Evolutionary conservation across 371 early-diverging fungal genomes (phyloP), one percentile per base, ranked within the genome.

Genomic region (Dipsacomyces acuminosporus): DNA sequence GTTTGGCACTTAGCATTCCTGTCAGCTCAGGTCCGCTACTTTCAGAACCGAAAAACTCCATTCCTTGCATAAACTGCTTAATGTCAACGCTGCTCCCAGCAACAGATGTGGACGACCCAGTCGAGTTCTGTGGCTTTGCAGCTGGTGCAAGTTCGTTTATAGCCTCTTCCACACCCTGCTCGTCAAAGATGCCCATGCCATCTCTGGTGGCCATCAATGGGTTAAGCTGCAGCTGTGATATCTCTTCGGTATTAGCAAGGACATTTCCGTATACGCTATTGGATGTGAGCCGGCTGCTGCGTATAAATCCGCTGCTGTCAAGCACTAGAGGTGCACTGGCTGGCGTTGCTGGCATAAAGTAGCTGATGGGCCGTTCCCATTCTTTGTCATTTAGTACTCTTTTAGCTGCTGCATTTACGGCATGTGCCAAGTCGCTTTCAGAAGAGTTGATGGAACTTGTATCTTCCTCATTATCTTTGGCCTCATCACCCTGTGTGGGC

Each of bases 311-410:
- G 24, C 36, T 17, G 2, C 11, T 30, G 41, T 9, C 41, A 47
- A 41, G 48, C 35, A 34, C 24, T 41, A 34, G 22, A 41, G 41
- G 26, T 26, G n/a, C n/a, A n/a, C n/a, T 56, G 44, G 25, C 40
- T 13, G 19, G 41, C 42, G 51, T 54, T 22, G 40, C 41, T 14
- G 55, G 36, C 54, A 55, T 24, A 18, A 55, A 55, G 38, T 45
- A 56, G 61, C 61, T 65, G 51, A 41, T 38, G n/a, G 66, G 66
- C 14, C 61, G 56, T 5, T 66, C 66, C 66, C 66, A 66, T 40
- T 56, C 56, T 54, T 66, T 61, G 56, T 61, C 66, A 45, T 56
- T 61, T 17, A 66, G 61, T n/a, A 66, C 66, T 24, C 53, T 56
- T 15, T 66, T 57, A 9, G 66, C 66, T 1, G 66, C 66, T 1